Evolutionary conservation across 805 yeast species (phyloP).

Genomic region (Nakazawaea holstii): DNA sequence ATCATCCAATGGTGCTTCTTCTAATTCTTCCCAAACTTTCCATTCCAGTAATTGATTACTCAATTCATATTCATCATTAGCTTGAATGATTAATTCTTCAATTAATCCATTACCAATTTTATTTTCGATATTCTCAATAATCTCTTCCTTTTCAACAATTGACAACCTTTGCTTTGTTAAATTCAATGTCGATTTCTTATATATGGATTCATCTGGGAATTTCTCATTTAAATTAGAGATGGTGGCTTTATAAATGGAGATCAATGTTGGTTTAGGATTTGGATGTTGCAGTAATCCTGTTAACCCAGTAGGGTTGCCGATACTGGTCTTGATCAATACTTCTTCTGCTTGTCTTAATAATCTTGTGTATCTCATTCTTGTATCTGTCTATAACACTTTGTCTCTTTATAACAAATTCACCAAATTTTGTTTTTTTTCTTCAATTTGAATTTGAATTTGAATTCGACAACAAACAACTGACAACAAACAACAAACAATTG

Average conservation of each 20-base stretch:
- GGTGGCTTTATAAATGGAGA: constrained; percentile 67
- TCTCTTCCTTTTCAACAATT: constrained; percentile 59
- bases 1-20: constrained; percentile 72
- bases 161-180: constrained; percentile 65
- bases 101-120: constrained; percentile 78
- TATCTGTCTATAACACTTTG: too few relatives aligned
- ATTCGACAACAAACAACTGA: too few relatives aligned
- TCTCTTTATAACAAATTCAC: too few relatives aligned
- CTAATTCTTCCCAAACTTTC: constrained; percentile 76
- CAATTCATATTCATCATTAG: constrained; percentile 70
- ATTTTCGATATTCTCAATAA: constrained; percentile 60
- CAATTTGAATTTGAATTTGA: too few relatives aligned
- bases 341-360: constrained; percentile 35
- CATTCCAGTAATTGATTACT: constrained; percentile 62
- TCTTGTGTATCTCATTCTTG: constrained; percentile 28
- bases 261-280: constrained; percentile 74
- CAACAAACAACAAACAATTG: not conserved
- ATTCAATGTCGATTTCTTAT: constrained; percentile 68
- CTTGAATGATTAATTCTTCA: constrained; percentile 79
- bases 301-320: constrained; percentile 75
- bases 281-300: constrained; percentile 79
- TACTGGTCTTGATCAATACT: constrained; percentile 48
- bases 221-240: constrained; percentile 49
- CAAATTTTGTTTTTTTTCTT: too few relatives aligned
- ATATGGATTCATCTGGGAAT: constrained; percentile 70